These are phyloP conservation scores for Termitomyces sp. DNA, from an alignment of 768 basidiomycete species.

Conservation along the genomic window DNA sequence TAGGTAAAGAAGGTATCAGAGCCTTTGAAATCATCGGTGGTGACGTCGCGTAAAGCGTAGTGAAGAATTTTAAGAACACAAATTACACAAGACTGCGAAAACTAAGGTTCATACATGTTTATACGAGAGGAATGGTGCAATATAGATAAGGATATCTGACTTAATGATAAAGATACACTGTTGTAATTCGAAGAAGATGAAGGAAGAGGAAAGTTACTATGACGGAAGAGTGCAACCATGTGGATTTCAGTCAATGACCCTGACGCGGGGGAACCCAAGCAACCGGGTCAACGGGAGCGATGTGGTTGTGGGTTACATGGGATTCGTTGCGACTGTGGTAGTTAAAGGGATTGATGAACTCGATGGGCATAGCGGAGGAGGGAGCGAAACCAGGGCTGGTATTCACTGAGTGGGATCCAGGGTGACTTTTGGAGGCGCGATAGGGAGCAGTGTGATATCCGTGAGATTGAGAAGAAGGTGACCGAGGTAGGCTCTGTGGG, in stretches of 20 bases:
- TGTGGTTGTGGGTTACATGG: background rate
- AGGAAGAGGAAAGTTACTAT: too few species aligned
- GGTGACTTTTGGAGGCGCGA: background rate
- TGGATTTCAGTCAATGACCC: background rate
- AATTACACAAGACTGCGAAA: background rate
- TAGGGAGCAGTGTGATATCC: conserved; percentile 1
- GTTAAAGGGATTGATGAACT: conserved; percentile 4
- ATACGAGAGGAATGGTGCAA: conserved; percentile 1
- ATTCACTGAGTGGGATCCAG: background rate
- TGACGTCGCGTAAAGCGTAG: background rate
- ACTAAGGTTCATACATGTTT: conserved; percentile 4
- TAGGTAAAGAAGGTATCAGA: conserved; percentile 49
- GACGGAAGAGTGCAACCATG: background rate
- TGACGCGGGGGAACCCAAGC: conserved; percentile 12
- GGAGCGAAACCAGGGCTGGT: background rate
- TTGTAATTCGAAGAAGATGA: background rate
- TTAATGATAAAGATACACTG: conserved; percentile 12
- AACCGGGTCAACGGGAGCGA: conserved; percentile 6
- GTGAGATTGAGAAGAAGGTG: background rate
- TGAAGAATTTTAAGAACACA: background rate
- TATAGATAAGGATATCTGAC: conserved; percentile 13
- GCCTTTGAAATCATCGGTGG: conserved; percentile 45
- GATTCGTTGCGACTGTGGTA: background rate
- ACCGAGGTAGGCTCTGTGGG: background rate
- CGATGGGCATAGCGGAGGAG: conserved; percentile 4